A percentile compares a stretch with the other conserved stretches of the same genome.
Conservation (phyloP, 208 protist species). For the Trypanosoma scelopori region DNA sequence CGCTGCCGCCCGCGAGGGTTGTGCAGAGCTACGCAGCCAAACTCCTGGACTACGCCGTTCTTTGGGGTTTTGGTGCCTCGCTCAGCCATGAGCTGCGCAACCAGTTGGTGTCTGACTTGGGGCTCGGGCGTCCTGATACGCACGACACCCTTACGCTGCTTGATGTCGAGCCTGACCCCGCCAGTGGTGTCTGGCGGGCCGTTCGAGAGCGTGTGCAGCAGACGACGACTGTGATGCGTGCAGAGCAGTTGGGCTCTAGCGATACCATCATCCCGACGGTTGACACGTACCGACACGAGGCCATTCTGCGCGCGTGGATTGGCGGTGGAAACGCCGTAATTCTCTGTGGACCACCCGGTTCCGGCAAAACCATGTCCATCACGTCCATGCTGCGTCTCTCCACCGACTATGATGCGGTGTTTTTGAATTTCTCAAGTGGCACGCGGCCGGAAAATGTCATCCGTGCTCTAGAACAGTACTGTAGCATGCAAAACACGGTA, state of each 20-base stretch:
- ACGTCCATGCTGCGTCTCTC: constrained; percentile 88
- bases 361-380: constrained; percentile 99
- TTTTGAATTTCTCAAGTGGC: constrained; percentile 98
- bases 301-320: constrained; percentile 96
- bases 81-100: constrained; percentile 56
- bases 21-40: constrained; percentile 65
- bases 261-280: constrained; percentile 98
- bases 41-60: constrained; percentile 90
- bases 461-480: constrained; percentile 98
- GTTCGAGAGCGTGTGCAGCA: constrained; percentile 73
- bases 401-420: constrained; percentile 94
- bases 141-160: constrained; percentile 48
- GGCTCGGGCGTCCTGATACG: constrained; percentile 27
- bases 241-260: constrained; percentile 90
- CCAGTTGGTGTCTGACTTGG: constrained; percentile 61
- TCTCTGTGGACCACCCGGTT: constrained; percentile 98
- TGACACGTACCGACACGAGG: constrained; percentile 98
- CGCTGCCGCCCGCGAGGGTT: constrained; percentile 22
- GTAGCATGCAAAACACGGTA: constrained; percentile 91
- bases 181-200: constrained; percentile 75
- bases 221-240: constrained; percentile 87
- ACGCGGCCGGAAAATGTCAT: constrained; percentile 96
- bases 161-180: constrained; percentile 83
- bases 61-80: constrained; percentile 95
- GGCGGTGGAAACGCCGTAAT: constrained; percentile 91